Evolutionary conservation across 108 stramenopile species (phyloP).

Genomic region (Cyclostephanos invisitatus): DNA sequence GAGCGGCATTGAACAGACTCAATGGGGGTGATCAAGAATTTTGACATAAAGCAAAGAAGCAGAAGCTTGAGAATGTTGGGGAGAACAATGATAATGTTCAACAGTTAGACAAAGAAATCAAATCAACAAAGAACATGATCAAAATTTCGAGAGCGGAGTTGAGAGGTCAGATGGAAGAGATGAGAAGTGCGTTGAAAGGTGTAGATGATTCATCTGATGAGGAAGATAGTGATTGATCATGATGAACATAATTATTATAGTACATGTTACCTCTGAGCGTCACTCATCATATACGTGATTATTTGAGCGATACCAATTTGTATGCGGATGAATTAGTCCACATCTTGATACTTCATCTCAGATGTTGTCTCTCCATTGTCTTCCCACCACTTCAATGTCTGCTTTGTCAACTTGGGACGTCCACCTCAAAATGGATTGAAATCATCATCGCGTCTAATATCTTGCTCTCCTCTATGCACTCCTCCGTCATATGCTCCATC

Average conservation of each 20-base stretch:
- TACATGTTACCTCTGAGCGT: background rate
- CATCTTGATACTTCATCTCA: background rate
- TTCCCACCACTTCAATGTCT: background rate
- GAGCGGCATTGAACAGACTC: background rate
- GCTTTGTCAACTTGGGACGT: background rate
- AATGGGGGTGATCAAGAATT: background rate
- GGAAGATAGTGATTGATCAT: background rate
- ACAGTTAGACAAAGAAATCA: background rate
- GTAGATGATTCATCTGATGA: background rate
- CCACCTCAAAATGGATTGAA: background rate
- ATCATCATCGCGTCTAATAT: background rate
- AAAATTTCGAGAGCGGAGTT: background rate
- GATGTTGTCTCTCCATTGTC: background rate
- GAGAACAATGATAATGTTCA: background rate
- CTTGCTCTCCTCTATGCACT: constrained; percentile 2
- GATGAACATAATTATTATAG: background rate
- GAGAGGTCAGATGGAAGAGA: background rate
- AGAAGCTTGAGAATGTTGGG: background rate
- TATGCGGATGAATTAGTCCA: background rate
- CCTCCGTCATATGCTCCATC: background rate
- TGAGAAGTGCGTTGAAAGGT: background rate
- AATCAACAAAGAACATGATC: background rate
- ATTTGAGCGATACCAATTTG: background rate
- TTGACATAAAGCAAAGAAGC: constrained; percentile 2
- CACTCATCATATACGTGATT: constrained; percentile 1